Evolutionary conservation across 2,329 filamentous ascomycete genomes (phyloP).

Genomic region (Emergomyces pasteurianus): DNA sequence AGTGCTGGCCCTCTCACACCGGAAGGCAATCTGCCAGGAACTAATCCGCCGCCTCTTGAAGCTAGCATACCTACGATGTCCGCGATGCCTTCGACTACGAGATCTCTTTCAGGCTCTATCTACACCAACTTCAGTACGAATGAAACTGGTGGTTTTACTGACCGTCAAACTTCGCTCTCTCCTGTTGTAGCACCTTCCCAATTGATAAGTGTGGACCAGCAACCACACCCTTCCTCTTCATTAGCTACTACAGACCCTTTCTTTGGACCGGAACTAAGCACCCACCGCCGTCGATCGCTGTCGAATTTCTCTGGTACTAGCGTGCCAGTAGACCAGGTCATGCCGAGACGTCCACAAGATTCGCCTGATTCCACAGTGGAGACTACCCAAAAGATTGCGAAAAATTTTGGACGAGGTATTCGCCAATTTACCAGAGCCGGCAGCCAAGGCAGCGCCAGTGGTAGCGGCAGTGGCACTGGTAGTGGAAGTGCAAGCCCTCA

Average conservation of each 20-base stretch:
- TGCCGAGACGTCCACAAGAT: constrained; percentile 22
- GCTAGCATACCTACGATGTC: constrained; percentile 4
- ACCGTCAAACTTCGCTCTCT: constrained; percentile 24
- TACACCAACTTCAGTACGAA: constrained; percentile 25
- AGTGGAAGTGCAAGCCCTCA: constrained; percentile 30
- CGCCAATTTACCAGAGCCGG: constrained; percentile 30
- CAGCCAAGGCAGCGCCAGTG: constrained; percentile 38
- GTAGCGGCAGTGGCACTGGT: constrained; percentile 28
- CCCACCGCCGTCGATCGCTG: constrained; percentile 28
- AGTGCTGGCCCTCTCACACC: constrained; percentile 42
- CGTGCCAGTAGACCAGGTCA: constrained; percentile 24
- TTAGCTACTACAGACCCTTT: constrained; percentile 20
- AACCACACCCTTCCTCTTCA: constrained; percentile 19
- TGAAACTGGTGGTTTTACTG: constrained; percentile 5
- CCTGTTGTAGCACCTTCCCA: constrained; percentile 21
- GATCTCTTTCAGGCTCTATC: constrained; percentile 25
- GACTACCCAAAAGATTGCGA: constrained; percentile 20
- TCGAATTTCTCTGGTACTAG: constrained; percentile 30
- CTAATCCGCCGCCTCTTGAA: constrained; percentile 21
- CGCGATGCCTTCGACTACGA: constrained; percentile 19
- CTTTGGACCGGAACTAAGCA: constrained; percentile 20
- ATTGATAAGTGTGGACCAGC: constrained; percentile 23
- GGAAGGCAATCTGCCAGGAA: constrained; percentile 47
- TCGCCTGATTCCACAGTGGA: constrained; percentile 21
- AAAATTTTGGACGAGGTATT: constrained; percentile 24